Conservation (phyloP, 257 asterid genomes). For the Solanum bukasovii region DNA sequence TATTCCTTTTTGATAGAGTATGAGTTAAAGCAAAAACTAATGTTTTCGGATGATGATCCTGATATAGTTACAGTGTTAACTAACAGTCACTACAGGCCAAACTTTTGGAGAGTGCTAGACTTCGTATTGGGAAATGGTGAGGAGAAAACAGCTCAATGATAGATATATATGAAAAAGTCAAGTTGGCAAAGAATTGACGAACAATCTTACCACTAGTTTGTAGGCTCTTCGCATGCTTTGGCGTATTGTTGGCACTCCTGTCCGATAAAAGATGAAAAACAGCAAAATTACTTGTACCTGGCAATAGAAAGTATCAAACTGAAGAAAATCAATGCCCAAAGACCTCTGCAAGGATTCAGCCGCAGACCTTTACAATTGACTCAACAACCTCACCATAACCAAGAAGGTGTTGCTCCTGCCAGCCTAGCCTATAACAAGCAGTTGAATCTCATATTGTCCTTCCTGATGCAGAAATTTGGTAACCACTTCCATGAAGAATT, state of each 20-base stretch:
- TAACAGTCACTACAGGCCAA: neutral
- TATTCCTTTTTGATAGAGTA: neutral
- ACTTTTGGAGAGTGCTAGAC: neutral
- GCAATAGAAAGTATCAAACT: neutral
- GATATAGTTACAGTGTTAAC: neutral
- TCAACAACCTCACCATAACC: conserved; percentile 49
- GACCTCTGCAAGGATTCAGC: neutral
- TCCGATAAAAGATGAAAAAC: conserved; percentile 32
- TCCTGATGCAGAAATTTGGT: conserved; percentile 60
- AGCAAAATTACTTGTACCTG: neutral
- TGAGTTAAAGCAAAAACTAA: neutral
- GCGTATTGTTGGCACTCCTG: conserved; percentile 37
- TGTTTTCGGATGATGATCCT: neutral
- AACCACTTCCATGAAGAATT: conserved; percentile 45
- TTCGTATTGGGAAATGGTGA: neutral
- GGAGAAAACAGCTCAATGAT: neutral
- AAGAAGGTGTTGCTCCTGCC: conserved; percentile 68
- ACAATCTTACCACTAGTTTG: conserved; percentile 60
- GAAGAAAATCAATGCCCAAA: neutral
- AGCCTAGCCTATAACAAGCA: conserved; percentile 87
- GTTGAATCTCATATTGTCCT: conserved; percentile 85
- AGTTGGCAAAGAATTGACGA: neutral
- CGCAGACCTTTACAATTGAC: conserved; percentile 38
- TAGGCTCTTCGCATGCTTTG: conserved; percentile 67
- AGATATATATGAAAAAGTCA: neutral